Evolutionary conservation across 768 basidiomycete genomes (phyloP).

Genomic region (Phlegmacium glaucopus): DNA sequence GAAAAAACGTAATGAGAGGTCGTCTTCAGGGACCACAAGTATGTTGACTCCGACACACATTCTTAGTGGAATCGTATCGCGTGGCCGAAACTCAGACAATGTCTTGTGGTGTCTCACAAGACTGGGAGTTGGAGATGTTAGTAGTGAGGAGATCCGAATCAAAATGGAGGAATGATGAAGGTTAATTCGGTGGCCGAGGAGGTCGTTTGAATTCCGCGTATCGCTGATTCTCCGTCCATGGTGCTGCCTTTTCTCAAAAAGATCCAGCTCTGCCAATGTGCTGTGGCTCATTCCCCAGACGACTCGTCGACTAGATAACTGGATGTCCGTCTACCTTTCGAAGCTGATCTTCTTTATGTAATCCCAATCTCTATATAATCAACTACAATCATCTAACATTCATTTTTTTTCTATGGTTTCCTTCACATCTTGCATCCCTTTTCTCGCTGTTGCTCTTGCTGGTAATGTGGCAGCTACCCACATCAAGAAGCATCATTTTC

Average conservation of each 20-base stretch:
- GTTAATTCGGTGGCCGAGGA: conserved; percentile 13
- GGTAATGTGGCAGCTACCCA: conserved; percentile 13
- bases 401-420: conserved; percentile 1
- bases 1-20: conserved; percentile 12
- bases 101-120: conserved; percentile 28
- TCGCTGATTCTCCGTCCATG: conserved; percentile 3
- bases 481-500: conserved; percentile 9
- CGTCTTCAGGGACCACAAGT: conserved; percentile 1
- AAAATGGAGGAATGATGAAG: conserved; percentile 17
- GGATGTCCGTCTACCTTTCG: conserved; percentile 8
- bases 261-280: too few relatives aligned
- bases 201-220: conserved; percentile 24
- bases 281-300: conserved; percentile 1
- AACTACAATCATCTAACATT: not conserved
- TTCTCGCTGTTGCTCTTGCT: conserved; percentile 15
- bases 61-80: conserved; percentile 37
- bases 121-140: conserved; percentile 21
- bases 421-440: conserved; percentile 2
- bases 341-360: not conserved
- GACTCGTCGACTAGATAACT: conserved; percentile 9
- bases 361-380: conserved; percentile 1
- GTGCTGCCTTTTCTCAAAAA: not conserved
- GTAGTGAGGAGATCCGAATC: conserved; percentile 1
- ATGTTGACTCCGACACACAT: conserved; percentile 16
- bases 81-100: conserved; percentile 11